A percentile compares a stretch with the other conserved stretches of the same genome.
phyloP scores from a whole-genome alignment of 2,329 filamentous ascomycete genomes.

The Tolypocladium album region DNA sequence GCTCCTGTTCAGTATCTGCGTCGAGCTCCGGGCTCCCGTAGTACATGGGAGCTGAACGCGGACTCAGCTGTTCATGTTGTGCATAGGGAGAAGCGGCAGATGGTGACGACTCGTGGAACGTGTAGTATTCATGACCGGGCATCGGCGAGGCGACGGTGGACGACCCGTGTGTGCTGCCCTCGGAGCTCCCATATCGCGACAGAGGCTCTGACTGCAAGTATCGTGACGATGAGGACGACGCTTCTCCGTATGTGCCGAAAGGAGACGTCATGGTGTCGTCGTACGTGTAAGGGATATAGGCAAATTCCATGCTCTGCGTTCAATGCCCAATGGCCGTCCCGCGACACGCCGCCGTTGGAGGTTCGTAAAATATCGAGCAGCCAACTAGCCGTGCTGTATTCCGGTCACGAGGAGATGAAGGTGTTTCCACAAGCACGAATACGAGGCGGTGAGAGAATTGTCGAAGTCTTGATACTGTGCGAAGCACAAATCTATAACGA shows the following conservation, averaged over 20 bases:
- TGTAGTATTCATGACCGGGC: neutral
- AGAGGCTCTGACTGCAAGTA: constrained; percentile 15
- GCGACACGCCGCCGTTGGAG: neutral
- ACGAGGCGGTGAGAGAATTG: neutral
- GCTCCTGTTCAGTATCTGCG: constrained; percentile 6
- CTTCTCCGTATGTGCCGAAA: neutral
- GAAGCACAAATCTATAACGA: neutral
- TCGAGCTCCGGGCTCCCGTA: constrained; percentile 9
- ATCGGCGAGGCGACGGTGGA: constrained; percentile 16
- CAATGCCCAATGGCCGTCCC: neutral
- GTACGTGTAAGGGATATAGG: neutral
- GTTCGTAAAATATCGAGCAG: neutral
- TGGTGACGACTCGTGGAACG: neutral
- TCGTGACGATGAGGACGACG: neutral
- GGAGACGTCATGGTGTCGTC: neutral
- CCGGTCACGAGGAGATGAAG: neutral
- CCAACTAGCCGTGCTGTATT: neutral
- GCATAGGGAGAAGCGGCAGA: neutral
- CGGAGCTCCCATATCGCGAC: constrained; percentile 16
- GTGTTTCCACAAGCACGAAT: neutral
- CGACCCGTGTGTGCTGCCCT: constrained; percentile 15
- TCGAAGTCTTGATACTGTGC: neutral
- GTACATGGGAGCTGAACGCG: constrained; percentile 2
- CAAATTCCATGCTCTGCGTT: neutral
- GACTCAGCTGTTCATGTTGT: constrained; percentile 1